Evolutionary conservation across 2,329 filamentous ascomycete species (phyloP).

Genomic region (Colletotrichum chrysophilum): DNA sequence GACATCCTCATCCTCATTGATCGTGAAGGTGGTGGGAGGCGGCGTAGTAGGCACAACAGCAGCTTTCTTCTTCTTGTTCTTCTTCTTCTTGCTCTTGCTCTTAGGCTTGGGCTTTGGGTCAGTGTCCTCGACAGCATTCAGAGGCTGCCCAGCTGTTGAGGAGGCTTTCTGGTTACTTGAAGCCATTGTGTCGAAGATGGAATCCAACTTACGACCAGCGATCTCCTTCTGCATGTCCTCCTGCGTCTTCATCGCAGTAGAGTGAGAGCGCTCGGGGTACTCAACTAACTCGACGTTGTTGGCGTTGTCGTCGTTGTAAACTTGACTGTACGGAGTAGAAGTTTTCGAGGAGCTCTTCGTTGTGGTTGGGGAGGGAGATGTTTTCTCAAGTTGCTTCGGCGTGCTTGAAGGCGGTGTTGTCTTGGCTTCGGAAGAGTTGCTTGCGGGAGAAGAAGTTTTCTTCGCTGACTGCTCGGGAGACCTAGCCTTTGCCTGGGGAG

Average conservation of each 20-base stretch:
- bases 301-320: background rate
- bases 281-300: background rate
- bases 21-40: background rate
- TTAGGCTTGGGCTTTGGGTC: background rate
- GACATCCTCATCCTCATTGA: background rate
- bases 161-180: background rate
- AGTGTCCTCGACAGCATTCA: background rate
- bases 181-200: background rate
- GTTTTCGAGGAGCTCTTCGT: background rate
- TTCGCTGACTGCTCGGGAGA: background rate
- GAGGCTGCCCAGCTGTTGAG: background rate
- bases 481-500: background rate
- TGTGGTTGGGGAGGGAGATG: background rate
- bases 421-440: background rate
- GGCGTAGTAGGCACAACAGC: background rate
- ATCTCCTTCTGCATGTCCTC: background rate
- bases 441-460: background rate
- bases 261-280: background rate
- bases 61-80: slow-evolving; percentile 29
- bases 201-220: background rate
- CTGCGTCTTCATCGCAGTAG: background rate
- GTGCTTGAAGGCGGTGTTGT: background rate
- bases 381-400: background rate
- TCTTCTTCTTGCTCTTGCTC: slow-evolving; percentile 30
- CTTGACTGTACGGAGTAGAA: background rate